Evolutionary conservation across 164 flowering plant genomes (phyloP).

Genomic region (Buxus sempervirens): DNA sequence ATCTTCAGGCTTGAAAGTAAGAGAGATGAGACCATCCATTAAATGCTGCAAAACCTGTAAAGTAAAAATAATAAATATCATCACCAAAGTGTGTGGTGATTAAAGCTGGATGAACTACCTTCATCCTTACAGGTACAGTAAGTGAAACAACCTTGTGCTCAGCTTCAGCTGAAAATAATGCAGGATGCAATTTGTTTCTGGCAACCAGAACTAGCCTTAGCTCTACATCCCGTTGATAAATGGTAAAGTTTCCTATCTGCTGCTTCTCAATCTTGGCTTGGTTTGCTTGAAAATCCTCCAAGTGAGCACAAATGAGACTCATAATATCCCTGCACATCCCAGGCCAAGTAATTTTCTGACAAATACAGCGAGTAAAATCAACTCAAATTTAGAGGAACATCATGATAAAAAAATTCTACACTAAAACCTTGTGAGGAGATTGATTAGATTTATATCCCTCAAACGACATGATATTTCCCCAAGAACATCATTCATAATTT

Average conservation of each 20-base stretch:
- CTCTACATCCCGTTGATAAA: constrained; percentile 59
- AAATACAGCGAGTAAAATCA: constrained; percentile 9
- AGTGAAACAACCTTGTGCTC: constrained; percentile 78
- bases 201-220: constrained; percentile 58
- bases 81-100: constrained; percentile 2
- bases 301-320: constrained; percentile 56
- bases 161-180: constrained; percentile 85
- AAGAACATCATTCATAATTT: constrained; percentile 69
- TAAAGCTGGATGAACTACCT: constrained; percentile 2
- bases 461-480: constrained; percentile 84
- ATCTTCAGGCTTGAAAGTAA: constrained; percentile 78
- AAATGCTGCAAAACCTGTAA: constrained; percentile 89
- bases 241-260: constrained; percentile 31
- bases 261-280: constrained; percentile 61
- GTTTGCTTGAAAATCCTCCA: constrained; percentile 74
- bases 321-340: constrained; percentile 73
- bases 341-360: constrained; percentile 12
- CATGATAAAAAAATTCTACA: neutral
- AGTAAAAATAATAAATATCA: constrained; percentile 2
- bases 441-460: constrained; percentile 81
- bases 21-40: constrained; percentile 74
- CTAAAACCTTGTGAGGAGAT: constrained; percentile 82
- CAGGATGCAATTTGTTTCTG: constrained; percentile 92
- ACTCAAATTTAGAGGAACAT: constrained; percentile 1
- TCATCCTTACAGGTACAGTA: neutral